These are phyloP conservation scores for Friedmanniomyces simplex DNA, from an alignment of 495 filamentous ascomycete genomes.

Conservation along the genomic window DNA sequence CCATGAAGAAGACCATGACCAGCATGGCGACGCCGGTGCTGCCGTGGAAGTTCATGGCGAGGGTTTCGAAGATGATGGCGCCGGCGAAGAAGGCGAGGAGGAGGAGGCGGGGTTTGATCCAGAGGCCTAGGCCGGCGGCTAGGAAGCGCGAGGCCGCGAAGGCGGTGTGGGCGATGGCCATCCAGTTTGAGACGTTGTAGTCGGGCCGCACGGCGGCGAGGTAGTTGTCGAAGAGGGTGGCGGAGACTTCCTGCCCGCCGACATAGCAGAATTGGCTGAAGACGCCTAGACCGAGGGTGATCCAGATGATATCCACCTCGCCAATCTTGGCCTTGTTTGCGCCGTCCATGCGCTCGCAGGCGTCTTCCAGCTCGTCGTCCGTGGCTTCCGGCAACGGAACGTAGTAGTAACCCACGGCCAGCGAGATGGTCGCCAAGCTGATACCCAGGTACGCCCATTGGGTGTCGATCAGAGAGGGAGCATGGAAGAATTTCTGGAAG, in stretches of 20 bases:
- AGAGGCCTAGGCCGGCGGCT: conserved; percentile 43
- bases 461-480: conserved; percentile 49
- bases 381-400: conserved; percentile 56
- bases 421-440: conserved; percentile 50
- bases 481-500: conserved; percentile 36
- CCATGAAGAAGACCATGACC: conserved; percentile 50
- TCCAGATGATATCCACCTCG: conserved; percentile 43
- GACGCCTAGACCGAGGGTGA: conserved; percentile 47
- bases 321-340: conserved; percentile 39
- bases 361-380: conserved; percentile 50
- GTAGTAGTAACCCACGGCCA: conserved; percentile 57
- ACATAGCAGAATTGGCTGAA: conserved; percentile 57
- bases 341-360: conserved; percentile 41
- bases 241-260: conserved; percentile 53
- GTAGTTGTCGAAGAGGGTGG: conserved; percentile 37
- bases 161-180: conserved; percentile 46
- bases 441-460: conserved; percentile 68
- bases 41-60: conserved; percentile 46
- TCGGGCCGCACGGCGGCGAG: conserved; percentile 31
- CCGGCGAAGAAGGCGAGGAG: conserved; percentile 47
- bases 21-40: conserved; percentile 39
- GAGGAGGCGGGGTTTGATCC: conserved; percentile 54
- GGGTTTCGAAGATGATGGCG: conserved; percentile 43
- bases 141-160: conserved; percentile 57
- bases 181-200: conserved; percentile 31